Conservation (phyloP, 2,329 filamentous ascomycete genomes). For the Sclerotinia nivalis region DNA sequence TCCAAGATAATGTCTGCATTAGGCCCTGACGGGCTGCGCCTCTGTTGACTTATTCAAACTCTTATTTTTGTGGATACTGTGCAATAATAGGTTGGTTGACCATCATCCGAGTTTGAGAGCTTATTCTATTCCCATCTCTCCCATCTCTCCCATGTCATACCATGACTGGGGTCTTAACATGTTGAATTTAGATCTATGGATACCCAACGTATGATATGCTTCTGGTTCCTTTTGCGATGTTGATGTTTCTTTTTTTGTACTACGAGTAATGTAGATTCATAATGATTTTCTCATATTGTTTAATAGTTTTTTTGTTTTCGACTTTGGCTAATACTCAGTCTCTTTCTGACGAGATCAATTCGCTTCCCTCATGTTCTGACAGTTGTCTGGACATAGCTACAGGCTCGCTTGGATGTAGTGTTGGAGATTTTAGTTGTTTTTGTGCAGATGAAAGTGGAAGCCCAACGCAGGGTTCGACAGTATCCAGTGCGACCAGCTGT, state of each 20-base stretch:
- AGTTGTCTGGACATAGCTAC: constrained; percentile 12
- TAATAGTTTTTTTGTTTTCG: constrained; percentile 7
- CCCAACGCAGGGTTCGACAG: neutral
- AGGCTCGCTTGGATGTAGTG: constrained; percentile 9
- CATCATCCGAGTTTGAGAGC: neutral
- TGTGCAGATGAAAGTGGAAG: constrained; percentile 12
- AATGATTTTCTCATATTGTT: constrained; percentile 16
- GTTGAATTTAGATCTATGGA: constrained; percentile 4
- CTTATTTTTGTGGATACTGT: neutral
- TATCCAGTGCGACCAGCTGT: constrained; percentile 21
- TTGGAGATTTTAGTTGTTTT: constrained; percentile 16
- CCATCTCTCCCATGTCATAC: constrained; percentile 11
- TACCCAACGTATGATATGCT: constrained; percentile 7
- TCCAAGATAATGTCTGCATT: neutral
- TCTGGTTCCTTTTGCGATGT: neutral
- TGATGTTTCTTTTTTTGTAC: constrained; percentile 8
- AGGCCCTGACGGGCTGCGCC: neutral
- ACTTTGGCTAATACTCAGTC: constrained; percentile 8
- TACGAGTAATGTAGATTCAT: constrained; percentile 6
- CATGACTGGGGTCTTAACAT: constrained; percentile 1
- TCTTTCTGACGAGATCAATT: constrained; percentile 16
- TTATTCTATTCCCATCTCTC: constrained; percentile 18
- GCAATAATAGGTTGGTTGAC: neutral
- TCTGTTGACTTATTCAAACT: neutral
- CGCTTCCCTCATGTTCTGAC: constrained; percentile 18